Evolutionary conservation across 768 basidiomycete genomes (phyloP).

Genomic region (Lentinula detonsa): DNA sequence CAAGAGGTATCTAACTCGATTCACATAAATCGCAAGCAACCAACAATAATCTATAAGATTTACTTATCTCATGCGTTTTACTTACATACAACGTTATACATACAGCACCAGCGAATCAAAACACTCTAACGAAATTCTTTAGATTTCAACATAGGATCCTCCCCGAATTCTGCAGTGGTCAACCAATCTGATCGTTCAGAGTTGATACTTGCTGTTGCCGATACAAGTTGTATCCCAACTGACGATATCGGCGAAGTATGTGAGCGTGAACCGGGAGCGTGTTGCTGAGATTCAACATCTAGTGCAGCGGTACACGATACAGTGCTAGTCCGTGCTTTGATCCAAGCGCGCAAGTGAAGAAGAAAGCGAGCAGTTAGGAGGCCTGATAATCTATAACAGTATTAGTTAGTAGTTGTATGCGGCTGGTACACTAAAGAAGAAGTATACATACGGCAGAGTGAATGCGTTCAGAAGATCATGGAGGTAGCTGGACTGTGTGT

Average conservation of each 20-base stretch:
- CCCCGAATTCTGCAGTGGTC: background rate
- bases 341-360: slow-evolving; percentile 15
- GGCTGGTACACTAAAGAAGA: background rate
- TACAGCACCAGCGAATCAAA: too few species aligned
- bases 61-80: too few species aligned
- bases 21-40: too few species aligned
- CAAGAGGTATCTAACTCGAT: too few species aligned
- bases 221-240: background rate
- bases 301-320: background rate
- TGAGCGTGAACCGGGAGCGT: background rate
- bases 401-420: background rate
- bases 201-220: background rate
- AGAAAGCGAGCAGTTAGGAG: slow-evolving; percentile 19
- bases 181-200: background rate
- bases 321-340: slow-evolving; percentile 1
- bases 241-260: background rate
- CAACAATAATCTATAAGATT: too few species aligned
- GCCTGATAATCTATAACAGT: slow-evolving; percentile 12
- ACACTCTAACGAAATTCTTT: background rate
- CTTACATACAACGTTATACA: too few species aligned
- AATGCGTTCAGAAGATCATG: slow-evolving; percentile 7
- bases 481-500: background rate
- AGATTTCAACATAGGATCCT: background rate
- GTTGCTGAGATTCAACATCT: background rate
- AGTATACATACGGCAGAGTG: slow-evolving; percentile 2